Evolutionary conservation across 169 alveolate species (phyloP).

Genomic region (Plasmodium sp.): DNA sequence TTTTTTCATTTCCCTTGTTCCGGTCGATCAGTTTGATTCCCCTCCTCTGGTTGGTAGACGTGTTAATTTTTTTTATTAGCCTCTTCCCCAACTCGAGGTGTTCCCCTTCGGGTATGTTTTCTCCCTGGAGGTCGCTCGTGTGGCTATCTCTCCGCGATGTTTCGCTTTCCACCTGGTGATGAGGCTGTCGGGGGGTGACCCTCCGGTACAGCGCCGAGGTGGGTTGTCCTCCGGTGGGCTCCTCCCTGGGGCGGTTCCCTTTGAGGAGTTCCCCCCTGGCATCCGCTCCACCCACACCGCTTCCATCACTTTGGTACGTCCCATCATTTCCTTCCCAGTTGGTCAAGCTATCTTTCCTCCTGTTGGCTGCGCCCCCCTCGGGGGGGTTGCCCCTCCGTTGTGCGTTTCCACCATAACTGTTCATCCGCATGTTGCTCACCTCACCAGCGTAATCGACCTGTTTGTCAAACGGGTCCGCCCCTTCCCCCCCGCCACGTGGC

Average conservation of each 20-base stretch:
- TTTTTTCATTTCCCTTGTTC: neutral
- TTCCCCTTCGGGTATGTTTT: neutral
- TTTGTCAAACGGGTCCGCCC: neutral
- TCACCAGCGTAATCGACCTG: neutral
- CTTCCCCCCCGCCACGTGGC: neutral
- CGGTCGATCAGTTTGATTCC: constrained; percentile 50
- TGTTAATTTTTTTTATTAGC: constrained; percentile 31
- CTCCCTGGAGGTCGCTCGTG: neutral
- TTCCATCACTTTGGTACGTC: neutral
- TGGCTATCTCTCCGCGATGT: neutral
- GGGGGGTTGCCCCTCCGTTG: neutral
- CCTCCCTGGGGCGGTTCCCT: neutral
- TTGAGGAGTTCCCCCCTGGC: neutral
- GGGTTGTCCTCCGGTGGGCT: neutral
- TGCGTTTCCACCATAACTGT: neutral
- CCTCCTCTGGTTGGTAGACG: constrained; percentile 15
- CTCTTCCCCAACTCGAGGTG: constrained; percentile 5
- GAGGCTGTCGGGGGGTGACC: neutral
- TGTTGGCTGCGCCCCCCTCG: neutral
- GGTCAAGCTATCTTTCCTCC: neutral
- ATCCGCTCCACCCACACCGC: neutral
- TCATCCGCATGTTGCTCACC: neutral
- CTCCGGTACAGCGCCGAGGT: neutral
- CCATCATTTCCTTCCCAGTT: neutral
- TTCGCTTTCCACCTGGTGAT: neutral